phyloP scores from a whole-genome alignment of 768 basidiomycete species.

The Tremella mesenterica region DNA sequence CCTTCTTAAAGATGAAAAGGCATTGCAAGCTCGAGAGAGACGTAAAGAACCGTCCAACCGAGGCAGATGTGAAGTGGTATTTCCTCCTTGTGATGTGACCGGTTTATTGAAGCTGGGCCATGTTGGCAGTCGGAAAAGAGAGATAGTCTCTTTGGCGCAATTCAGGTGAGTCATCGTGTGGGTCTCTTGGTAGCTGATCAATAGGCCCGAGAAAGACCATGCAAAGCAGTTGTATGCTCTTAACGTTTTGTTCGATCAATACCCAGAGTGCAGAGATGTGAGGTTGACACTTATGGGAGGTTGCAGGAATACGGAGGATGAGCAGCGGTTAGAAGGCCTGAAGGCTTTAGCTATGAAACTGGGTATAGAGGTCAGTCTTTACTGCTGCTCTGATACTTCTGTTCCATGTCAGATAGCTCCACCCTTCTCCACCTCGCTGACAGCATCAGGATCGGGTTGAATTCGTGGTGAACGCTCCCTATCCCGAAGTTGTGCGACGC shows the following conservation, averaged over 20 bases:
- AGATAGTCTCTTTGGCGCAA: constrained; percentile 82
- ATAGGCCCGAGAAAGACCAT: constrained; percentile 86
- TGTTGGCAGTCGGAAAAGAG: constrained; percentile 48
- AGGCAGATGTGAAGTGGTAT: constrained; percentile 53
- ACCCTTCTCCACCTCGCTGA: too few species aligned
- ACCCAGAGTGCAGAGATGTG: constrained; percentile 57
- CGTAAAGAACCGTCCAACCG: constrained; percentile 5
- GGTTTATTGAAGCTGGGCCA: constrained; percentile 51
- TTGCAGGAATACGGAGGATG: constrained; percentile 68
- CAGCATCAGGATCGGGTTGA: constrained; percentile 55
- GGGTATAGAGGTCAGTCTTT: constrained; percentile 53
- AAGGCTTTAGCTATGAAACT: constrained; percentile 56
- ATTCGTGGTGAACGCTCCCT: constrained; percentile 77
- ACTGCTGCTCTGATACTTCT: neutral
- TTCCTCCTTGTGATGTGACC: constrained; percentile 83
- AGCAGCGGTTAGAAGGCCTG: constrained; percentile 58
- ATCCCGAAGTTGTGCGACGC: constrained; percentile 59
- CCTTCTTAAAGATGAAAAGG: constrained; percentile 27
- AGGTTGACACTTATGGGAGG: constrained; percentile 75
- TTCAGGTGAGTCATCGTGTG: constrained; percentile 54
- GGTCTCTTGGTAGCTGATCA: neutral
- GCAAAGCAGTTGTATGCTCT: constrained; percentile 67
- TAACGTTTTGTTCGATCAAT: constrained; percentile 51
- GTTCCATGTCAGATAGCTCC: too few species aligned
- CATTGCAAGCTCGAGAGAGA: constrained; percentile 10